Evolutionary conservation across 352 stramenopile genomes (phyloP).

Genomic region (Phytopythium ostracodes): DNA sequence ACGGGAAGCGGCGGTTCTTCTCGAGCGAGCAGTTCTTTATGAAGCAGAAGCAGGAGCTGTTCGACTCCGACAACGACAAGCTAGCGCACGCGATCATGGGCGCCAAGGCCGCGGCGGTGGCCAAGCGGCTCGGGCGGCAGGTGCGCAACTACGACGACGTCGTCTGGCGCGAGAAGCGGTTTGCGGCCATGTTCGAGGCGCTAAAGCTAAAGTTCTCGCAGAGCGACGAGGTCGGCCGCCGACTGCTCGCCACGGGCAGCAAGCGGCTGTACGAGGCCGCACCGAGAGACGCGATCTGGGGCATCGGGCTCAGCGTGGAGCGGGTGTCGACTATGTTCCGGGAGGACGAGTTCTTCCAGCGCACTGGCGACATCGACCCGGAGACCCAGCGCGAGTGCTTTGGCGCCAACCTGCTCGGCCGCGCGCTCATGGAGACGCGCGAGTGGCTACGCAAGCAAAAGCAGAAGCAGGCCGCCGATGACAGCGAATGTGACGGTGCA

Average conservation of each 20-base stretch:
- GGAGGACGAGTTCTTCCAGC: slow-evolving; percentile 27
- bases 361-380: slow-evolving; percentile 28
- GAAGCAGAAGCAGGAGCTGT: slow-evolving; percentile 69
- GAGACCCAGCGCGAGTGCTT: slow-evolving; percentile 32
- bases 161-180: slow-evolving; percentile 35
- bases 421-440: slow-evolving; percentile 50
- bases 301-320: slow-evolving; percentile 46
- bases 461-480: neutral
- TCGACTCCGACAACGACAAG: slow-evolving; percentile 37
- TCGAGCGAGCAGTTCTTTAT: slow-evolving; percentile 77
- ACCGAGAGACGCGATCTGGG: slow-evolving; percentile 47
- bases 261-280: slow-evolving; percentile 58
- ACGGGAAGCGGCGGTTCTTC: slow-evolving; percentile 25
- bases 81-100: slow-evolving; percentile 42
- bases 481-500: no score
- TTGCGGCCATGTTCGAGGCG: slow-evolving; percentile 48
- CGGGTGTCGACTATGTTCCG: slow-evolving; percentile 35
- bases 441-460: slow-evolving; percentile 32
- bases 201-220: slow-evolving; percentile 60
- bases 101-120: slow-evolving; percentile 37
- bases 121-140: slow-evolving; percentile 48
- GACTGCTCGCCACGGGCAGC: slow-evolving; percentile 38
- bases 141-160: slow-evolving; percentile 51
- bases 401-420: slow-evolving; percentile 49
- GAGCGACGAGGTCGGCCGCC: slow-evolving; percentile 21